Base-by-base conservation (phyloP, 495 filamentous ascomycete species). In the Aspergillus sclerotiicarbonarius region DNA sequence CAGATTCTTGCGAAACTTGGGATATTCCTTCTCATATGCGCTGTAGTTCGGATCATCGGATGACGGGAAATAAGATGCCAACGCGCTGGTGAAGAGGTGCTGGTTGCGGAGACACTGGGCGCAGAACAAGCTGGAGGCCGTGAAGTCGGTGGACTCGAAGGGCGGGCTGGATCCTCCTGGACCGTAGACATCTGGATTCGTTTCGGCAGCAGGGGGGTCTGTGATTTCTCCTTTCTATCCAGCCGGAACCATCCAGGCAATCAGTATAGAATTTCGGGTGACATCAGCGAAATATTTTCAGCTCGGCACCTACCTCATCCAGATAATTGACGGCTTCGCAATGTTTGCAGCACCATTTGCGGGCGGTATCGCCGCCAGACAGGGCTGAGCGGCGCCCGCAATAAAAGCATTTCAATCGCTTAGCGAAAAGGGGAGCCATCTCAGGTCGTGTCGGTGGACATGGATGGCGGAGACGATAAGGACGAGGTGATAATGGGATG, bases 321-420 rank as follows among this genome's bases (percentile, higher is more conserved):
- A 95, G 74, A 72, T 87, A 90, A 72, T 96, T 96, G 56, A 87
- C 83, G 19, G 90, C 87, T 59, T 91, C 89, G 74, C 91, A 96
- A 54, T 83, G 74, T 10, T 78, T 65, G 65, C 91, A 96, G 16
- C 83, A 76, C 73, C 89, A 94, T 66, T 83, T 79, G 56, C 74
- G 79, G 21, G 84, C 64, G 31, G 69, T 65, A 50, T 79, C 78
- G 60, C 79, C 76, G 51, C 80, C 78, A 53, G 72, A 71, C 41
- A 83, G 76, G 16, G 78, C 72, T 25, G 87, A 86, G 59, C 76
- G 84, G 68, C 71, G 69, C 63, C 86, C 85, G 69, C 90, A 94
- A 66, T 90, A 91, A 74, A 91, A 91, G 76, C 90, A 94, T 46
- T 76, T 75, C 53, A 92, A 67, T 69, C 80, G 74, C 63, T 72